A percentile compares a stretch with the other conserved stretches of the same genome.
Evolutionary conservation across 192 early-diverging fungal species (phyloP).

Genomic region (Coemansia sp.): DNA sequence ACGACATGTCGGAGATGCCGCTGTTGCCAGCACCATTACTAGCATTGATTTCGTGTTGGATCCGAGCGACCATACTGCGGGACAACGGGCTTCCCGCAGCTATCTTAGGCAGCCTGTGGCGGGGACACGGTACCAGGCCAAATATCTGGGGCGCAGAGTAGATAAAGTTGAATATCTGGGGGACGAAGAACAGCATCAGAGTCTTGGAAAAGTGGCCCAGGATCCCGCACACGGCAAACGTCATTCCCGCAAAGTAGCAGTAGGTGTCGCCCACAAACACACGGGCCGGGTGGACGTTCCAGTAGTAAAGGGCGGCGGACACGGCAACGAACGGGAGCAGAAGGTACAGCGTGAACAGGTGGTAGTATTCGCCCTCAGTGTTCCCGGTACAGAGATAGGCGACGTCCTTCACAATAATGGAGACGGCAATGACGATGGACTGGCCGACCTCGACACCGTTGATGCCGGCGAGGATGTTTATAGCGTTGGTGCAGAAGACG

Average conservation of each 20-base stretch:
- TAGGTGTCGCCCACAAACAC: conserved; percentile 97
- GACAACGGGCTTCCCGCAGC: conserved; percentile 22
- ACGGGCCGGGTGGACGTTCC: conserved; percentile 92
- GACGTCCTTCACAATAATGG: conserved; percentile 63
- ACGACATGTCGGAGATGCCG: conserved; percentile 20
- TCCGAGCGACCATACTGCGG: conserved; percentile 9
- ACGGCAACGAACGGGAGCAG: conserved; percentile 91
- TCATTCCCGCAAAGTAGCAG: conserved; percentile 99
- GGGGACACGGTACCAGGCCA: conserved; percentile 88
- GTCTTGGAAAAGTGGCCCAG: conserved; percentile 94
- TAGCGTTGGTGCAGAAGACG: conserved; percentile 96
- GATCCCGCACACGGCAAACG: conserved; percentile 96
- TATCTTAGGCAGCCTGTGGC: conserved; percentile 86
- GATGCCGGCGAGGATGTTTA: conserved; percentile 97
- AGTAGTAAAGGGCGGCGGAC: conserved; percentile 72
- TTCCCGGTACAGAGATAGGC: conserved; percentile 39
- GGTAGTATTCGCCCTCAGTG: conserved; percentile 69
- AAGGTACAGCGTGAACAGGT: conserved; percentile 87
- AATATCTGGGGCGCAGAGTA: conserved; percentile 96
- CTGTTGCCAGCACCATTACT: not conserved
- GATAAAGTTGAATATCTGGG: conserved; percentile 97
- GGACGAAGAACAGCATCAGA: conserved; percentile 88
- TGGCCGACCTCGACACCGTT: conserved; percentile 97
- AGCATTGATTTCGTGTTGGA: conserved; percentile 18
- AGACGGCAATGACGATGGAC: conserved; percentile 86